A percentile compares a stretch with the other conserved stretches of the same genome.
Evolutionary conservation across 2,329 filamentous ascomycete genomes (phyloP).

Genomic region (Fusarium proliferatum): DNA sequence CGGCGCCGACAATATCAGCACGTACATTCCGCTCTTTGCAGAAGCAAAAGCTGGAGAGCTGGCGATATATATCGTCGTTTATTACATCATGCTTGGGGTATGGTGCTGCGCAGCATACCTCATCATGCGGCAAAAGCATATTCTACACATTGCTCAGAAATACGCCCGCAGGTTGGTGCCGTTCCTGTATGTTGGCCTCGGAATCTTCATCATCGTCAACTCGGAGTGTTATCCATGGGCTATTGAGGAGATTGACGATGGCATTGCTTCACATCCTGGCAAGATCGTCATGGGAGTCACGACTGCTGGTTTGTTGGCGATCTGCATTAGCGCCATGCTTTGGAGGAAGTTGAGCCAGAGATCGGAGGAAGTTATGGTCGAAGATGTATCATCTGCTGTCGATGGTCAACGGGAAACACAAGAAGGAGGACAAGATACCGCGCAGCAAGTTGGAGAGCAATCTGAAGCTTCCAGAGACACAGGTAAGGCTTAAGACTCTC

Average conservation of each 20-base stretch:
- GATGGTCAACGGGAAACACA: neutral
- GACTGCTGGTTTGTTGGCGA: neutral
- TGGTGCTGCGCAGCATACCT: neutral
- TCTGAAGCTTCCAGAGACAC: neutral
- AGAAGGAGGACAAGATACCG: fast-evolving
- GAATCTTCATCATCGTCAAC: constrained; percentile 3
- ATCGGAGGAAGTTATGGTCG: neutral
- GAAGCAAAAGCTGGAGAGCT: neutral
- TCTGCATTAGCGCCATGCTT: neutral
- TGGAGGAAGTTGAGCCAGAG: neutral
- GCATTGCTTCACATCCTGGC: neutral
- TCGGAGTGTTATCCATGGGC: constrained; percentile 1
- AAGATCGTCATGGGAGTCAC: neutral
- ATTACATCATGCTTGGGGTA: neutral
- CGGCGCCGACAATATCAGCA: constrained; percentile 1
- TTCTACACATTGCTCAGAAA: neutral
- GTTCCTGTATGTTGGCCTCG: neutral
- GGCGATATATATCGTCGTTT: neutral
- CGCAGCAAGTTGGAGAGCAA: neutral
- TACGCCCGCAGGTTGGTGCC: neutral
- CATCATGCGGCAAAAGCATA: neutral
- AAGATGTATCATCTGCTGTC: neutral
- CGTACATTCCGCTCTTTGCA: neutral
- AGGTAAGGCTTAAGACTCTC: neutral
- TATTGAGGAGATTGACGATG: constrained; percentile 1